Conservation (phyloP, 768 basidiomycete genomes). For the button mushroom (Agaricus bisporus) region DNA sequence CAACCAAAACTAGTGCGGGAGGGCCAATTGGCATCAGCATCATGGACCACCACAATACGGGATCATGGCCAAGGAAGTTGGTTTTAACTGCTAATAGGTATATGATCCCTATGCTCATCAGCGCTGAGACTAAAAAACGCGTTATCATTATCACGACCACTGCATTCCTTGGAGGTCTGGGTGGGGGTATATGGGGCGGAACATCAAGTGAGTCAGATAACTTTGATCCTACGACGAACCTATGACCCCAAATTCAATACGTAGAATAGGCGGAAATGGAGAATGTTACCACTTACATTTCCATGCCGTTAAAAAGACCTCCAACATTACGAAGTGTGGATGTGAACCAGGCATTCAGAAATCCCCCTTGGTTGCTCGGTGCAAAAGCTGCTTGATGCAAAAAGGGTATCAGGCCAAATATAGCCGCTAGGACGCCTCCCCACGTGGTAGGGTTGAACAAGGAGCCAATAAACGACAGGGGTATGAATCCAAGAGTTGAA, state of each 20-base stretch:
- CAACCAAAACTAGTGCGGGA: slow-evolving; percentile 7
- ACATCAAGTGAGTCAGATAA: slow-evolving; percentile 7
- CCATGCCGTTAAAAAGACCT: slow-evolving; percentile 6
- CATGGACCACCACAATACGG: slow-evolving; percentile 11
- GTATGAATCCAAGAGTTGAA: background rate
- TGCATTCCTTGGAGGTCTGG: background rate
- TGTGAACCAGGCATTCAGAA: slow-evolving; percentile 9
- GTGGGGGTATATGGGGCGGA: background rate
- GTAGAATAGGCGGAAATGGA: background rate
- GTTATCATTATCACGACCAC: slow-evolving; percentile 2
- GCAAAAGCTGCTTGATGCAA: slow-evolving; percentile 6
- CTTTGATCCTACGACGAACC: slow-evolving; percentile 10
- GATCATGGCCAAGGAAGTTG: slow-evolving; percentile 1
- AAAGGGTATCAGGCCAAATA: slow-evolving; percentile 1
- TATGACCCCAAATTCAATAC: background rate
- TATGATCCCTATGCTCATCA: slow-evolving; percentile 6
- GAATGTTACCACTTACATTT: slow-evolving; percentile 1
- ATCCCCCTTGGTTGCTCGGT: slow-evolving; percentile 5
- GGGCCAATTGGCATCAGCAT: slow-evolving; percentile 13
- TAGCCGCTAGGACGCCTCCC: slow-evolving; percentile 6
- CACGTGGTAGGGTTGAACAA: slow-evolving; percentile 7
- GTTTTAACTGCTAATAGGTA: slow-evolving; percentile 7
- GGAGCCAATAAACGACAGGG: background rate
- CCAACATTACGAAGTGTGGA: slow-evolving; percentile 9
- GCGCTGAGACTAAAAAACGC: slow-evolving; percentile 6